Base-by-base conservation (phyloP, 352 stramenopile genomes). In the Globisporangium camurandrum region DNA sequence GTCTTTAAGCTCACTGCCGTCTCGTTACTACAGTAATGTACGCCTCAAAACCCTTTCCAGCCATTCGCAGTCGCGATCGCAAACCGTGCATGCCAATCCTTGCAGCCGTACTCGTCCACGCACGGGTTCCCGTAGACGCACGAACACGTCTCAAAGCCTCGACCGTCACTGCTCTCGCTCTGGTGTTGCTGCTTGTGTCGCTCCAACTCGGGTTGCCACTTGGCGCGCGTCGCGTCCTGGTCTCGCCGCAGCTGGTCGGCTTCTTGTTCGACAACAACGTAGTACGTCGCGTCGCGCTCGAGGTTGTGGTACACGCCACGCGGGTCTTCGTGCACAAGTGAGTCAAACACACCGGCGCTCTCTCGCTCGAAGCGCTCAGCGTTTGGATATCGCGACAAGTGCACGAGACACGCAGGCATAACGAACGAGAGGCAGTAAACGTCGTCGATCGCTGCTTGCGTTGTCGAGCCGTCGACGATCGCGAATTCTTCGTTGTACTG, bases 51-150 rank as follows among this genome's bases (percentile, higher is more conserved):
- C 1, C 80, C 82, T 62, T 96, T 96, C 86, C 86, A 96, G 0
- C 86, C 85, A 52, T 95, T 93, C 9, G 79, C 71, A 12, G 71
- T 91, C 1, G 86, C 81, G n/a, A 95, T 55, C 0, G 78, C 84
- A 57, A 87, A 93, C 0, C 85, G 69, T 20, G 82, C 76, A 55
- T 91, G 71, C 85, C 86, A 95, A 60, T 96, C 80, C 34, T 80
- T 86, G 50, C 86, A 96, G 16, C 82, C 81, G 43, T 96, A 96
- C 42, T 96, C 77, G 50, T 95, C 86, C 27, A 90, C 78, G 44
- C 86, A 96, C 31, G 86, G 86, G 59, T 95, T 95, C 2, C 86
- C 85, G 40, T 95, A 93, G 20, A 95, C 74, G 54, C 86, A 96
- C 26, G 75, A 93, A 58, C 86, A 96, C 20, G 61, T 82, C 62